These are phyloP conservation scores for Agrocybe praecox DNA, from an alignment of 768 basidiomycete genomes.

Conservation along the genomic window DNA sequence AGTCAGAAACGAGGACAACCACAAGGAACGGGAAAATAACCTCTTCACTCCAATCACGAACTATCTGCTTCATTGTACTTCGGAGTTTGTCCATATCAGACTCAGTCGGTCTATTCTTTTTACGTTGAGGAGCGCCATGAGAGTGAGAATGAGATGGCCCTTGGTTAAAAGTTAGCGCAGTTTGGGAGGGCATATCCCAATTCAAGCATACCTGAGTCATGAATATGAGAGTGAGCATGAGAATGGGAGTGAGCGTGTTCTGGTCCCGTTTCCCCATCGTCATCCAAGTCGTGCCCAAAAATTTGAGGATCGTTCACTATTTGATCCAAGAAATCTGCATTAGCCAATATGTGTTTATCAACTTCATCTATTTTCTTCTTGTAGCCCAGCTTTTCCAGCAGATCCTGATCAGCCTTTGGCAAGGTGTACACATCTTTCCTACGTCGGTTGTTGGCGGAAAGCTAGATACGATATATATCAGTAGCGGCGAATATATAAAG, in stretches of 20 bases:
- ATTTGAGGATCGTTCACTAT: conserved; percentile 84
- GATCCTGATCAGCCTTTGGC: conserved; percentile 64
- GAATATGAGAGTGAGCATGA: conserved; percentile 21
- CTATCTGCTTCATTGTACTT: conserved; percentile 91
- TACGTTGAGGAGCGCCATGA: conserved; percentile 7
- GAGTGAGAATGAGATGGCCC: conserved; percentile 16
- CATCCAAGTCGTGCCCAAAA: conserved; percentile 59
- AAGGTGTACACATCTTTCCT: conserved; percentile 79
- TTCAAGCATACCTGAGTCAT: neutral
- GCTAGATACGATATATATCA: conserved; percentile 26
- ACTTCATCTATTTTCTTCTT: conserved; percentile 77
- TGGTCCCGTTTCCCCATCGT: conserved; percentile 22
- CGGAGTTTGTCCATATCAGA: conserved; percentile 89
- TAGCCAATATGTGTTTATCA: conserved; percentile 79
- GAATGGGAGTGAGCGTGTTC: conserved; percentile 5
- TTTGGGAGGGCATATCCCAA: neutral
- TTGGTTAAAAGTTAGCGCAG: neutral
- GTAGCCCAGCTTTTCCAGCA: conserved; percentile 73
- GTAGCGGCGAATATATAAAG: neutral
- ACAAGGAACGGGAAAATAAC: conserved; percentile 37
- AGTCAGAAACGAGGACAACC: neutral
- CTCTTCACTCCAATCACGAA: conserved; percentile 90
- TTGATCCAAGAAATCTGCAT: conserved; percentile 74
- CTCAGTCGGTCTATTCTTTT: conserved; percentile 57
- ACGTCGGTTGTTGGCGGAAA: conserved; percentile 60